Evolutionary conservation across 129 eudicot species (phyloP), one percentile per base, ranked within the genome.

Genomic region (Glebionis coronaria): DNA sequence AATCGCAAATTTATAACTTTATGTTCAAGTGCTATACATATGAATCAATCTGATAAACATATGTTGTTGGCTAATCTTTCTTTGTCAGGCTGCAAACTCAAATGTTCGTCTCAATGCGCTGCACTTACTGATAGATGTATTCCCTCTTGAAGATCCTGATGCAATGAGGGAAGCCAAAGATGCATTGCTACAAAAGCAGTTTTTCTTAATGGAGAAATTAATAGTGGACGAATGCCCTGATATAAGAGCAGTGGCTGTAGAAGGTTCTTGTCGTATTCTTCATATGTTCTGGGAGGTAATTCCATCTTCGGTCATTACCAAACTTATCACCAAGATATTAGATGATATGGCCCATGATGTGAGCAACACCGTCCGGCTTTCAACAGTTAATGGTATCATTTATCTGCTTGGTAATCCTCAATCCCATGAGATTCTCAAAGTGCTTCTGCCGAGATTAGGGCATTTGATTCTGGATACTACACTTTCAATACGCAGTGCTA

Each of bases 61-160:
- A 12, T 14, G 29, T 8, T 51, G 55, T 42, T 45, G 13, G 38
- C 25, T 70, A 27, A 16, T 23, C 73, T 67, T 59, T n/a, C 21
- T 74, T 54, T 72, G 69, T 83, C 83, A 94, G 97, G 95, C 83
- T 63, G 99, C 99, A 18, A 94, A 94, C 80, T 90, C 99, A 69
- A 83, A 94, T 65, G 99, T 94, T 61, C 97, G 99, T 31, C 93
- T 77, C 73, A 94, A 94, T 81, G 92, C 99, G 8, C 63, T 94
- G 78, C 90, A 84, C 80, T 75, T 94, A 47, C 90, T 94, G 49
- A 63, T 94, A 42, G 99, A 94, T 42, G 68, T 94, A 62, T 94
- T 94, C 61, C 99, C 99, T 69, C 87, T 94, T 42, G 97, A 89
- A 84, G 97, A 94, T 67, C 99, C 99, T 12, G 97, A 87, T 61